These are phyloP conservation scores for Eremothecium coryli DNA, from an alignment of 1,139 yeast species.

Conservation along the genomic window DNA sequence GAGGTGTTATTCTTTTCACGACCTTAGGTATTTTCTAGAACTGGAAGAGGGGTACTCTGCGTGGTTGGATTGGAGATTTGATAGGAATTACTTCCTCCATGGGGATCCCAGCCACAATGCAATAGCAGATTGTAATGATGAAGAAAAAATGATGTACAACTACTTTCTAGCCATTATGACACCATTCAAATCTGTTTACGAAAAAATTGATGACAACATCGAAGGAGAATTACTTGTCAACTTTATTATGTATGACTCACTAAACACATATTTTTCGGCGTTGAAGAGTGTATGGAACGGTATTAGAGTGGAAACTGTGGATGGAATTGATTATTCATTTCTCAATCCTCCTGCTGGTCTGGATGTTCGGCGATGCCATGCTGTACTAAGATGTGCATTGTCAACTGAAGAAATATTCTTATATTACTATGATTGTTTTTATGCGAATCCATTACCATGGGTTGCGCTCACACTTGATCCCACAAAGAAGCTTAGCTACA, in stretches of 20 bases:
- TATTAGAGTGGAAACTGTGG: not conserved
- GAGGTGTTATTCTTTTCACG: not conserved
- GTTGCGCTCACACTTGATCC: slow-evolving; percentile 1
- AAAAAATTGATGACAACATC: not conserved
- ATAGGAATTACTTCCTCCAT: not conserved
- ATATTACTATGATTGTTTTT: not conserved
- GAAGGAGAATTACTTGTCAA: not conserved
- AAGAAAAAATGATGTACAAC: not conserved
- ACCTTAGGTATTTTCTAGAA: not conserved
- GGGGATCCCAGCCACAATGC: not conserved
- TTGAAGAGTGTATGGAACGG: not conserved
- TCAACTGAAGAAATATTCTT: slow-evolving; percentile 1
- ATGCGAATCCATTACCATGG: slow-evolving; percentile 2
- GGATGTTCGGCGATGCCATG: not conserved
- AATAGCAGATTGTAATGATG: not conserved
- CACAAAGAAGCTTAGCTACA: not conserved
- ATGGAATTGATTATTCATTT: slow-evolving; percentile 4
- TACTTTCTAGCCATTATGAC: slow-evolving; percentile 1
- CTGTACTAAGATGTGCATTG: slow-evolving; percentile 1
- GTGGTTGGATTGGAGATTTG: slow-evolving; percentile 1
- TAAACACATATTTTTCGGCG: slow-evolving; percentile 1
- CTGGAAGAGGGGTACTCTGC: not conserved
- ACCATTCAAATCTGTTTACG: not conserved
- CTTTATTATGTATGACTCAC: slow-evolving; percentile 2
- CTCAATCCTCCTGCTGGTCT: slow-evolving; percentile 1